Base-by-base conservation (phyloP, 1,284 basidiomycete genomes). In the Ceratobasidium papillatum region DNA sequence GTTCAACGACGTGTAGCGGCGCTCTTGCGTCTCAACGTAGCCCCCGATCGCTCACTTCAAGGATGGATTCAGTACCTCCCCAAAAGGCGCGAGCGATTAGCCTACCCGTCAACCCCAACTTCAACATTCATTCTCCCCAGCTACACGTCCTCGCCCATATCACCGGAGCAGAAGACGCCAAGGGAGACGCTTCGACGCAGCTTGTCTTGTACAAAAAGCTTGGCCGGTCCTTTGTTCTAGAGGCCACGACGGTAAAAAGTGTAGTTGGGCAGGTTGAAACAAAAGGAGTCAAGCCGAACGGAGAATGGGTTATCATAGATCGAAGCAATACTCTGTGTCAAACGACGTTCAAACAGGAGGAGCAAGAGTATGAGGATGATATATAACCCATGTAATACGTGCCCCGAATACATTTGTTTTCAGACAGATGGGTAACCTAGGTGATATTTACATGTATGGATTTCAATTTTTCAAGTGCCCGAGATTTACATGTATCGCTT, bases 31-130 rank as follows among this genome's bases (percentile, higher is more conserved):
- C 51, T 47, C 27, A 66, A 66, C 47, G 17, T 43, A 19, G n/a
- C 32, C 30, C 49, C 64, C 11, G 12, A 17, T 0, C 49, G 30
- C 1, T 52, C 47, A 17, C 52, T 66, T 32, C 45, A 66, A 30
- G 47, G 27, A 8, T 66, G 64, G 64, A 25, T 66, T 5, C 8
- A 66, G 5, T 66, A 32, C 36, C n/a, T 52, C 30, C 64, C 64
- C 32, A n/a, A 49, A 14, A 45, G 32, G 4, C 17, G 47, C n/a
- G 49, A 66, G 34, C 64, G 47, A 7, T 66, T n/a, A 59, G 30
- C 56, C n/a, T n/a, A n/a, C n/a, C n/a, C n/a, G n/a, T n/a, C n/a
- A n/a, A n/a, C n/a, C n/a, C n/a, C n/a, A n/a, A n/a, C n/a, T n/a
- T n/a, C n/a, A n/a, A n/a, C n/a, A n/a, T n/a, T n/a, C n/a, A n/a